A percentile compares a stretch with the other conserved stretches of the same genome.
Conservation (phyloP, 495 filamentous ascomycete species). For the Penicillium waksmanii region DNA sequence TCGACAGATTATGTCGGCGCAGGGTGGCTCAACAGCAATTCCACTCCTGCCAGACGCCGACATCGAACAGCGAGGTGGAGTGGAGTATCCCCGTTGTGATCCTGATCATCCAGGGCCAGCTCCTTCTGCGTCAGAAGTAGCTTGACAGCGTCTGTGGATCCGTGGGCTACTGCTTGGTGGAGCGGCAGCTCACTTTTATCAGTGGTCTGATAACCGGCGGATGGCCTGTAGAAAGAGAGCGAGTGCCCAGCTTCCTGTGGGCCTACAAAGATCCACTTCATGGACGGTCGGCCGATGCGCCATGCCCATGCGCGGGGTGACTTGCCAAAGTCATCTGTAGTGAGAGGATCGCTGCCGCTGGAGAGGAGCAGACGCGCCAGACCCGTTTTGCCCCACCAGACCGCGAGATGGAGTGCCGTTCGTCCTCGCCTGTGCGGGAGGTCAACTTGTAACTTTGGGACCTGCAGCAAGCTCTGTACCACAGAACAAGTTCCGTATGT, state of each 20-base stretch:
- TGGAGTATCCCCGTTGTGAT: slow-evolving; percentile 14
- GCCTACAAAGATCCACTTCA: slow-evolving; percentile 9
- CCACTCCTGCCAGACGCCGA: slow-evolving; percentile 6
- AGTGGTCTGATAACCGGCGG: too few species aligned
- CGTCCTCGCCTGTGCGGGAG: too few species aligned
- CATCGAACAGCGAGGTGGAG: slow-evolving; percentile 17
- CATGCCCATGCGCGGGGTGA: slow-evolving; percentile 12
- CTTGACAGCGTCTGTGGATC: slow-evolving; percentile 9
- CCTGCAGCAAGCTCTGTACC: too few species aligned
- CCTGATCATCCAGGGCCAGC: neutral
- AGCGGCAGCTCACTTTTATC: slow-evolving; percentile 16
- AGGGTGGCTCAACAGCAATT: slow-evolving; percentile 14
- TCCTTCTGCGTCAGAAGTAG: slow-evolving; percentile 12
- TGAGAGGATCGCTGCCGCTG: slow-evolving; percentile 10
- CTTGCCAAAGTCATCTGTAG: slow-evolving; percentile 13
- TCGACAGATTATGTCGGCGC: slow-evolving; percentile 5
- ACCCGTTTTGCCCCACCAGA: too few species aligned
- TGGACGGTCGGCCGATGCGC: slow-evolving; percentile 6
- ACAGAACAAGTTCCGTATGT: too few species aligned
- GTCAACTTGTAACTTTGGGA: too few species aligned
- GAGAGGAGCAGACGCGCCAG: neutral
- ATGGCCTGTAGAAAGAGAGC: too few species aligned
- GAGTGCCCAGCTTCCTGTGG: too few species aligned
- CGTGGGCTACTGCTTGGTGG: slow-evolving; percentile 12
- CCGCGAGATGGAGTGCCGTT: too few species aligned